Conservation (phyloP, 495 filamentous ascomycete genomes). For the Talaromyces liani region DNA sequence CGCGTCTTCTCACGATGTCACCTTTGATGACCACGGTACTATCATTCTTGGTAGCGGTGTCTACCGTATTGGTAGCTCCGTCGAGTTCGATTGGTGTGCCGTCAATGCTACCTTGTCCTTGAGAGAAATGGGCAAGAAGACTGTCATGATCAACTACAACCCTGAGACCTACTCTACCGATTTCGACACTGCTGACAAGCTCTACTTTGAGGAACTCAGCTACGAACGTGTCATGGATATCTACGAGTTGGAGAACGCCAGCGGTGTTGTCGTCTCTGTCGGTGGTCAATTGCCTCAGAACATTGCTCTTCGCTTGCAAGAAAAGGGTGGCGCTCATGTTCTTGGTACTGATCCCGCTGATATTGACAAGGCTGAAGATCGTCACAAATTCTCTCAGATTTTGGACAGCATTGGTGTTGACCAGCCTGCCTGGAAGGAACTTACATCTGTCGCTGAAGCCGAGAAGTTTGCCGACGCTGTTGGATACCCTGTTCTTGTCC, state of each 20-base stretch:
- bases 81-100: constrained; percentile 99
- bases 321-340: constrained; percentile 79
- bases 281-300: constrained; percentile 96
- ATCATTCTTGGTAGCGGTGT: constrained; percentile 89
- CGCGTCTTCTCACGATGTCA: constrained; percentile 88
- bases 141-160: constrained; percentile 97
- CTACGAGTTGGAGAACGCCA: constrained; percentile 83
- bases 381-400: constrained; percentile 97
- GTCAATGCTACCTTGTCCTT: constrained; percentile 87
- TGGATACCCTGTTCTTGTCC: constrained; percentile 86
- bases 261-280: constrained; percentile 88
- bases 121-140: constrained; percentile 88
- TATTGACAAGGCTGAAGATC: constrained; percentile 94
- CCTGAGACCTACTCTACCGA: constrained; percentile 87
- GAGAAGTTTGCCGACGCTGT: constrained; percentile 76
- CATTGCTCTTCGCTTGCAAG: constrained; percentile 91
- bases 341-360: constrained; percentile 88
- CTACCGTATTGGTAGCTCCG: constrained; percentile 93
- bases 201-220: constrained; percentile 96
- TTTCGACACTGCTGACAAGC: constrained; percentile 86
- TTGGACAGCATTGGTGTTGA: constrained; percentile 93
- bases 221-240: constrained; percentile 99
- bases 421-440: constrained; percentile 96
- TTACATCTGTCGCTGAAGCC: constrained; percentile 83
- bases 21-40: constrained; percentile 88